These are phyloP conservation scores for Phytophthora meadii DNA, from an alignment of 352 stramenopile genomes.

Conservation along the genomic window DNA sequence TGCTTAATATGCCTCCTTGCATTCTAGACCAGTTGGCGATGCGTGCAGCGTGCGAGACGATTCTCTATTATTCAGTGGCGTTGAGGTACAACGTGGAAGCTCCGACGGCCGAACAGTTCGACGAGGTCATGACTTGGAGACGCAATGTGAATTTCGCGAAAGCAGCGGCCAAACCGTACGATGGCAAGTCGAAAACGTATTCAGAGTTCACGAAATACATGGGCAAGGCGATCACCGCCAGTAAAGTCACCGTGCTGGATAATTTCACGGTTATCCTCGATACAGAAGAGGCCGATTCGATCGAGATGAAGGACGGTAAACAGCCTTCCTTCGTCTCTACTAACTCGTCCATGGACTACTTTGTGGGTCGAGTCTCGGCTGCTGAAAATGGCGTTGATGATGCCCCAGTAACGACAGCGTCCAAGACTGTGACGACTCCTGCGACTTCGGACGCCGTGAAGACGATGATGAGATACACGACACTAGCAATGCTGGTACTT, in stretches of 20 bases:
- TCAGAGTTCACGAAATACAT: conserved; percentile 57
- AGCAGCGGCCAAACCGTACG: conserved; percentile 51
- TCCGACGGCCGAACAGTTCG: conserved; percentile 48
- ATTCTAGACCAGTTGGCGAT: conserved; percentile 57
- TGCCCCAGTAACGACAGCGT: conserved; percentile 6
- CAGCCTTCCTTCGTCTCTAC: conserved; percentile 45
- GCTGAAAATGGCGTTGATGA: conserved; percentile 28
- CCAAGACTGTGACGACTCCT: conserved; percentile 21
- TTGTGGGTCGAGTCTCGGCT: conserved; percentile 37
- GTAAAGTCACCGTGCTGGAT: conserved; percentile 50
- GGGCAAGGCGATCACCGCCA: conserved; percentile 36
- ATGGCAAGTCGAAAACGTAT: conserved; percentile 56
- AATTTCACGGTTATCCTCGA: conserved; percentile 50
- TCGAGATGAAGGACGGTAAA: conserved; percentile 38
- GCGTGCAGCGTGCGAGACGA: conserved; percentile 62
- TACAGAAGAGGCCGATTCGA: conserved; percentile 27
- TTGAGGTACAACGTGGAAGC: conserved; percentile 34
- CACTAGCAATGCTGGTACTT: conserved; percentile 13
- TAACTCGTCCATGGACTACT: conserved; percentile 36
- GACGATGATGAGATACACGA: background rate
- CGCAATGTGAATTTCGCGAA: conserved; percentile 59
- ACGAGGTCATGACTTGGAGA: conserved; percentile 64
- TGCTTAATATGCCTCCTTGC: conserved; percentile 57
- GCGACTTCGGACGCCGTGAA: conserved; percentile 19
- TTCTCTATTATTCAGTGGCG: conserved; percentile 68